These are phyloP conservation scores for Lentinula aciculospora DNA, from an alignment of 768 basidiomycete genomes.

Conservation along the genomic window DNA sequence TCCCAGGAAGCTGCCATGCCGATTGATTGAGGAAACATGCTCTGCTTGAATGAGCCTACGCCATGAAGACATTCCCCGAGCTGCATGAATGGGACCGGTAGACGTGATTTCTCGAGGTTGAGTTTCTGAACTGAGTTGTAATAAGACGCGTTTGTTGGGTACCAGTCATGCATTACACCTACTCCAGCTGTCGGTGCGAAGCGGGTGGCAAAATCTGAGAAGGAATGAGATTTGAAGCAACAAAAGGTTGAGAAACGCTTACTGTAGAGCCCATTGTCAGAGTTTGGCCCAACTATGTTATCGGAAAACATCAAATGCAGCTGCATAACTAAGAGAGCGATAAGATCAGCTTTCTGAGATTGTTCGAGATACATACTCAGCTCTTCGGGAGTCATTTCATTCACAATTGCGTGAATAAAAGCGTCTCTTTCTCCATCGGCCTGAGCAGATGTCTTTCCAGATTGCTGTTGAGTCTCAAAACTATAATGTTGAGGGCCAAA, in stretches of 20 bases:
- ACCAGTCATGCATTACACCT: slow-evolving; percentile 13
- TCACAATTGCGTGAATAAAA: slow-evolving; percentile 6
- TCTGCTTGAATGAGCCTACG: slow-evolving; percentile 19
- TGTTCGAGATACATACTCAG: slow-evolving; percentile 5
- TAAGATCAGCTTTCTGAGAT: not conserved
- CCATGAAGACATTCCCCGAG: slow-evolving; percentile 20
- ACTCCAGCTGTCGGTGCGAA: slow-evolving; percentile 10
- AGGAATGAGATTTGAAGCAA: not conserved
- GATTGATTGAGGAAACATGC: slow-evolving; percentile 20
- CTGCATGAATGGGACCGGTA: slow-evolving; percentile 18
- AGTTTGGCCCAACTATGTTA: slow-evolving; percentile 11
- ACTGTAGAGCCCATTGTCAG: slow-evolving; percentile 9
- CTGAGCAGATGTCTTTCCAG: not conserved
- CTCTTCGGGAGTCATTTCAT: slow-evolving; percentile 9
- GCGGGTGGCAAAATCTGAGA: slow-evolving; percentile 10
- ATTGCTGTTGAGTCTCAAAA: not conserved
- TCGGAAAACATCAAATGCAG: slow-evolving; percentile 12
- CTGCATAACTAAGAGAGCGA: slow-evolving; percentile 9
- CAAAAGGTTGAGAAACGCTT: not conserved
- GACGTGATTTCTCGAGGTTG: slow-evolving; percentile 16
- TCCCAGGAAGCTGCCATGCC: slow-evolving; percentile 17
- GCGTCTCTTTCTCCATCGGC: slow-evolving; percentile 3
- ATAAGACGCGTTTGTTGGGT: slow-evolving; percentile 2
- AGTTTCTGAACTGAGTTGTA: slow-evolving; percentile 18
- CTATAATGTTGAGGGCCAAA: slow-evolving; percentile 4